Conservation (phyloP, 768 basidiomycete species). For the Boletellus ananiceps region DNA sequence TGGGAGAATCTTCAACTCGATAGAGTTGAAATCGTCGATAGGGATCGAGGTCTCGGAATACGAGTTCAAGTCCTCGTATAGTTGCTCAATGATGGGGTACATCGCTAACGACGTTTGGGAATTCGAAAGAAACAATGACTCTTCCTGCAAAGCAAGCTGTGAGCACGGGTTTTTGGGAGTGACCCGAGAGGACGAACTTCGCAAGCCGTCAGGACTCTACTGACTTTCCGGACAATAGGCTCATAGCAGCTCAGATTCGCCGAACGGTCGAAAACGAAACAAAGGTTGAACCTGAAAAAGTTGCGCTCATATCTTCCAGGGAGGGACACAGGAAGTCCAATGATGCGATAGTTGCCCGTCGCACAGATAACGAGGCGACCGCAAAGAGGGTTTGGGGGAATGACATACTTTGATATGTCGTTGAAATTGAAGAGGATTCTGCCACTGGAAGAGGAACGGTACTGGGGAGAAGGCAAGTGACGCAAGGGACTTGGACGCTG, state of each 20-base stretch:
- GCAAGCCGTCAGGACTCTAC: slow-evolving; percentile 79
- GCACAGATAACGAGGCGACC: slow-evolving; percentile 86
- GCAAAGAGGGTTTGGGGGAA: slow-evolving; percentile 81
- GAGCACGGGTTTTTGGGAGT: background rate
- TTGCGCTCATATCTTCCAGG: slow-evolving; percentile 76
- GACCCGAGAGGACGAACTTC: slow-evolving; percentile 56
- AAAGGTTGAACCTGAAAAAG: slow-evolving; percentile 90
- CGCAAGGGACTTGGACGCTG: slow-evolving; percentile 41
- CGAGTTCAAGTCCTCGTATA: slow-evolving; percentile 96
- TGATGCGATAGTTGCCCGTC: slow-evolving; percentile 75
- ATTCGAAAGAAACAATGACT: slow-evolving; percentile 83
- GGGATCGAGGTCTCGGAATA: slow-evolving; percentile 94
- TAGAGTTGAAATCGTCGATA: slow-evolving; percentile 88
- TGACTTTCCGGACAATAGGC: slow-evolving; percentile 91
- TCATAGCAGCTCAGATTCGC: slow-evolving; percentile 96
- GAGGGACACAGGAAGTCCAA: slow-evolving; percentile 86
- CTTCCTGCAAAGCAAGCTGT: slow-evolving; percentile 52
- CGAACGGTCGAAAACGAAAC: slow-evolving; percentile 90
- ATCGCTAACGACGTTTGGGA: slow-evolving; percentile 61
- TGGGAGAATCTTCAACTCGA: slow-evolving; percentile 94
- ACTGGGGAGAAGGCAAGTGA: slow-evolving; percentile 40
- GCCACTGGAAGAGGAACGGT: slow-evolving; percentile 46
- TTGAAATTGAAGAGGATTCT: slow-evolving; percentile 79
- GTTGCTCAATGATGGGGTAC: slow-evolving; percentile 85
- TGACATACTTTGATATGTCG: slow-evolving; percentile 90